Conservation (phyloP, 2,329 filamentous ascomycete species). For the Epichloe coenophiala region DNA sequence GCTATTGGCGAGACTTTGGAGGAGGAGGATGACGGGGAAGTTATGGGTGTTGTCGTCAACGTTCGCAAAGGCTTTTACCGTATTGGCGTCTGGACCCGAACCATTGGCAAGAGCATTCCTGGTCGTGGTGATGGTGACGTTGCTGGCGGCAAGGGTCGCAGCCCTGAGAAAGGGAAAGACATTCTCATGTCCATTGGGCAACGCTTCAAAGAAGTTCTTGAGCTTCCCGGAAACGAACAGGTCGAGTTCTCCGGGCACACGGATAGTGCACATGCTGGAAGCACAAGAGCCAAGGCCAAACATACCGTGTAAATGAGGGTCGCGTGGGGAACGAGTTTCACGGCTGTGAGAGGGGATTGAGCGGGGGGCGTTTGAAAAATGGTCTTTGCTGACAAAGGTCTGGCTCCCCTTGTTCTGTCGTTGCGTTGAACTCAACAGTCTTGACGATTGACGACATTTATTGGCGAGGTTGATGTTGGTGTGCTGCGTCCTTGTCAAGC, state of each 20-base stretch:
- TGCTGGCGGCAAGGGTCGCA: slow-evolving; percentile 64
- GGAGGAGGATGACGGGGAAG: slow-evolving; percentile 89
- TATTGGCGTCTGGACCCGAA: slow-evolving; percentile 94
- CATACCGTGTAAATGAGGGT: slow-evolving; percentile 52
- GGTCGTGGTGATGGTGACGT: slow-evolving; percentile 61
- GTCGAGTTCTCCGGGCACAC: slow-evolving; percentile 97
- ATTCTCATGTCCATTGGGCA: slow-evolving; percentile 73
- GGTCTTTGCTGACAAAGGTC: slow-evolving; percentile 8
- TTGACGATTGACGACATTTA: slow-evolving; percentile 1
- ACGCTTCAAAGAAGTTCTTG: slow-evolving; percentile 85
- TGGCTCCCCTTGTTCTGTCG: not conserved
- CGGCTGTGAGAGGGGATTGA: not conserved
- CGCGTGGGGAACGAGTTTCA: not conserved
- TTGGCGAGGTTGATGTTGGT: not conserved
- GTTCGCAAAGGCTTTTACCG: slow-evolving; percentile 97
- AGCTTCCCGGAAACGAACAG: slow-evolving; percentile 59
- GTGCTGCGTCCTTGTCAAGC: not conserved
- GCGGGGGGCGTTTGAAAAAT: slow-evolving; percentile 12
- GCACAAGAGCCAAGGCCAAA: slow-evolving; percentile 92
- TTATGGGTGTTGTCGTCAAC: slow-evolving; percentile 99
- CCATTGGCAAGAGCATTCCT: slow-evolving; percentile 72
- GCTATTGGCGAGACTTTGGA: slow-evolving; percentile 97
- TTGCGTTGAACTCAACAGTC: not conserved
- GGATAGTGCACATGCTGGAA: slow-evolving; percentile 83
- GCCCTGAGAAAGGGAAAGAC: slow-evolving; percentile 69